Conservation (phyloP, 225 moss, liverwort and hornwort genomes). For the Bryum argenteum region DNA sequence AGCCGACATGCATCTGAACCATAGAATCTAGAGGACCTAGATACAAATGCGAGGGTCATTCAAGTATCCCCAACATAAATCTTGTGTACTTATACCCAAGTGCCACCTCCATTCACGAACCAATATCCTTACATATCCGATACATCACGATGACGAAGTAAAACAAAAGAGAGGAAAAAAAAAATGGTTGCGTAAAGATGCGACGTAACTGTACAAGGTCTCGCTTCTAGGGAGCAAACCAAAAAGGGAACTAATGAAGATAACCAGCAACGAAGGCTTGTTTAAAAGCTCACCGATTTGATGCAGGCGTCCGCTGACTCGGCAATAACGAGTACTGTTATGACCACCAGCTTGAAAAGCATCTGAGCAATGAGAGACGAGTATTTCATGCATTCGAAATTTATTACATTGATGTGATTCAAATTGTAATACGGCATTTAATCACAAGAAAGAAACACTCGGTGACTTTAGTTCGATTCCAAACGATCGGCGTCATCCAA, state of each 20-base stretch:
- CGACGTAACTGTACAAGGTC: not conserved
- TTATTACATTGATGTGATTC: not conserved
- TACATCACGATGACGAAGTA: constrained; percentile 17
- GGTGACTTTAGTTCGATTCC: not conserved
- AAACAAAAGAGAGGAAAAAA: too few relatives aligned
- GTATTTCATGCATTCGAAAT: constrained; percentile 13
- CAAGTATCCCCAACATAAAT: constrained; percentile 6
- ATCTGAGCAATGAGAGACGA: constrained; percentile 50
- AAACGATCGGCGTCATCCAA: constrained; percentile 24
- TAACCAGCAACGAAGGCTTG: constrained; percentile 10
- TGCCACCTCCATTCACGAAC: constrained; percentile 19
- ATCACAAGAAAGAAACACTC: constrained; percentile 17
- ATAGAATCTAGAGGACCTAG: not conserved
- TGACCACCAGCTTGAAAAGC: constrained; percentile 97
- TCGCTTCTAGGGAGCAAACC: constrained; percentile 1
- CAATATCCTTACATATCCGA: constrained; percentile 7
- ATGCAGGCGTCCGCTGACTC: constrained; percentile 98
- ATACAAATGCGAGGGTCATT: not conserved
- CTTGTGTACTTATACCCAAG: constrained; percentile 1
- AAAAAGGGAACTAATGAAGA: constrained; percentile 1
- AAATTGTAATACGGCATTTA: not conserved
- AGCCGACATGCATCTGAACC: constrained; percentile 3
- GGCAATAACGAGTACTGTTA: constrained; percentile 95
- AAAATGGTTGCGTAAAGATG: not conserved
- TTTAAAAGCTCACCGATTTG: constrained; percentile 68